These are phyloP conservation scores for Raphanus hybrid DNA, from an alignment of 441 rosid species.

Conservation along the genomic window DNA sequence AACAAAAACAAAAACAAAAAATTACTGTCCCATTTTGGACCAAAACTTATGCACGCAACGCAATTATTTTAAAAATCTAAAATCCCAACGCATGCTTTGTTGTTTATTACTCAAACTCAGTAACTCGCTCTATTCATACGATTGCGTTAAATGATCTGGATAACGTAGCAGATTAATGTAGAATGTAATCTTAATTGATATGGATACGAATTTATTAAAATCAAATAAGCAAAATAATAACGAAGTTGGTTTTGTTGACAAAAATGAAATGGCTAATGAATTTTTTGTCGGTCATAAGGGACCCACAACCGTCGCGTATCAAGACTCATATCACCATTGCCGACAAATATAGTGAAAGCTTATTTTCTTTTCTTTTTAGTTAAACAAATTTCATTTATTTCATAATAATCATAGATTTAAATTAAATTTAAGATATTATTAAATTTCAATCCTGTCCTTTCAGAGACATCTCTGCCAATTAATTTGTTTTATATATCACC, in stretches of 20 bases:
- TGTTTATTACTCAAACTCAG: background rate
- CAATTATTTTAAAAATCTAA: background rate
- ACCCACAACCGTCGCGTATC: slow-evolving; percentile 31
- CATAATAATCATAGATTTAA: slow-evolving; percentile 1
- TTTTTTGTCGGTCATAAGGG: slow-evolving; percentile 40
- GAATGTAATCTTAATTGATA: background rate
- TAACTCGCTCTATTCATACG: background rate
- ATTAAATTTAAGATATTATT: background rate
- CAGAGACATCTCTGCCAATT: slow-evolving; percentile 19
- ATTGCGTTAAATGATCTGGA: slow-evolving; percentile 3
- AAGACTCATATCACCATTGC: slow-evolving; percentile 34
- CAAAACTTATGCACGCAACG: background rate
- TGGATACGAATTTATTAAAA: slow-evolving; percentile 5
- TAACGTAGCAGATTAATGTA: background rate
- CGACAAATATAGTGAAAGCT: slow-evolving; percentile 35
- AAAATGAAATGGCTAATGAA: slow-evolving; percentile 1
- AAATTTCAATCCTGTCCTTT: slow-evolving; percentile 24
- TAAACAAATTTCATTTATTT: background rate
- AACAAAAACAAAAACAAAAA: background rate
- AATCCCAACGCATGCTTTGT: background rate
- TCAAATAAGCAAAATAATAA: slow-evolving; percentile 6
- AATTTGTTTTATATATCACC: background rate
- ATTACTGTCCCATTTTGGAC: background rate
- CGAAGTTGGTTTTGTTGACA: slow-evolving; percentile 15
- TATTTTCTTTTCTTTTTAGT: background rate